Evolutionary conservation across 1,284 basidiomycete genomes (phyloP), one percentile per base, ranked within the genome.

Genomic region (Trametes polyzona): DNA sequence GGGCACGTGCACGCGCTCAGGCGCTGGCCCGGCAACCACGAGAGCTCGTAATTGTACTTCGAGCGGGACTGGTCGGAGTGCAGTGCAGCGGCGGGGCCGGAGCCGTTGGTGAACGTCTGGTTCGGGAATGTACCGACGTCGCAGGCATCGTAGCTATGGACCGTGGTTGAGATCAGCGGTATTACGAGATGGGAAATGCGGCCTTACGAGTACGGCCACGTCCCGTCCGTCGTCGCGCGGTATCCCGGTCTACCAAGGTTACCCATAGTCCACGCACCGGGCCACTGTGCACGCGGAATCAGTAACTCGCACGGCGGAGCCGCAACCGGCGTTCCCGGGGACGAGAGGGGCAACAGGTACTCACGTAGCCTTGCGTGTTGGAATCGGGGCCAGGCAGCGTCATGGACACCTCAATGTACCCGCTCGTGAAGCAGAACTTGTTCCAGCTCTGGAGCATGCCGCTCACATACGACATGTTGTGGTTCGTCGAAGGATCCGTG

Each of bases 191-290:
- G 8, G 14, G 7, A 21, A 10, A 7, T 14, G 21, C 4, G 10
- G 16, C 67, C 71, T 61, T 57, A 73, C 69, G 74, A 73, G 68
- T 87, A 89, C 1, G 88, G 90, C 88, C 88, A 92, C 66, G 83
- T 78, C 8, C 92, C 94, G 53, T 95, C 91, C 2, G 89, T 88
- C 0, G 90, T 88, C 0, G 89, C 92, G 19, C 87, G 80, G 70
- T 93, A 89, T 3, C 93, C 94, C 0, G 93, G 86, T 49, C 94
- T 77, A 1, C 88, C 94, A 3, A 97, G 80, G 67, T 96, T 96
- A 3, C 94, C 94, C 90, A 97, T 92, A 6, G 90, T 92, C 94
- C 94, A 96, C 71, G 68, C 71, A 75, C 83, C 85, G 63, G 88
- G 87, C 87, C 87, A 90, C 67, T 89, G 50, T 42, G 23, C 16